These are phyloP conservation scores for Ogataea ganodermae DNA, from an alignment of 805 yeast species.

Conservation along the genomic window DNA sequence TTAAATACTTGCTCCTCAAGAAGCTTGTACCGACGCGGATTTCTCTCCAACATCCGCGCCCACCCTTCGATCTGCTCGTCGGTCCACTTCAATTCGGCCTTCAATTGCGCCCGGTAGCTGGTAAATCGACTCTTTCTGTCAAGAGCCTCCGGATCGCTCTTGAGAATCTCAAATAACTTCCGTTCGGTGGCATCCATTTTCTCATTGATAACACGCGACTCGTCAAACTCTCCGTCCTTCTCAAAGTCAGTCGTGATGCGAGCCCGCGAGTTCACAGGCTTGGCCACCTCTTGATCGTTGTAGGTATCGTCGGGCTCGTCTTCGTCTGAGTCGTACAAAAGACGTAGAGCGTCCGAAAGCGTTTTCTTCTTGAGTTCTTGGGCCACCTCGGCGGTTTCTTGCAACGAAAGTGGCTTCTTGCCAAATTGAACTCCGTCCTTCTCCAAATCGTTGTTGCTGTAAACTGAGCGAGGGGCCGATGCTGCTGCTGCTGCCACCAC, in stretches of 20 bases:
- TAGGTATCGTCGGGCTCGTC: constrained; percentile 85
- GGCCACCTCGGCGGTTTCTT: constrained; percentile 18
- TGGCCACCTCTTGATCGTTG: constrained; percentile 53
- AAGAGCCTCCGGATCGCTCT: constrained; percentile 51
- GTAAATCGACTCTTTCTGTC: constrained; percentile 49
- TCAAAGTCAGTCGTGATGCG: constrained; percentile 37
- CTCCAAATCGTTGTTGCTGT: constrained; percentile 35
- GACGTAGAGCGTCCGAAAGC: constrained; percentile 53
- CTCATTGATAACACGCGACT: constrained; percentile 16
- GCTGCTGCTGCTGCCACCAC: background rate
- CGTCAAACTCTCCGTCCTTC: constrained; percentile 26
- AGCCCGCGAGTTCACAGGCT: constrained; percentile 15
- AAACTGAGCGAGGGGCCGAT: constrained; percentile 25
- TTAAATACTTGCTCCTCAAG: constrained; percentile 61
- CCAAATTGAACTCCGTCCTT: constrained; percentile 36
- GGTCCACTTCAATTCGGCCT: constrained; percentile 62
- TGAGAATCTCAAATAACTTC: constrained; percentile 56
- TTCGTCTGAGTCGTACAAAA: constrained; percentile 74
- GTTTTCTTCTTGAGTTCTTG: constrained; percentile 59
- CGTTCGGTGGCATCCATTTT: constrained; percentile 43
- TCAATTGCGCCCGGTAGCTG: constrained; percentile 51
- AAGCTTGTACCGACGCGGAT: constrained; percentile 60
- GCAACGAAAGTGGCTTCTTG: constrained; percentile 31
- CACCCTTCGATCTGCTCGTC: constrained; percentile 95
- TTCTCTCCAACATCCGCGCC: constrained; percentile 72